Percentiles rank a stretch among this genome's conserved stretches.
Conservation (phyloP, 495 filamentous ascomycete genomes). For the Friedmanniomyces simplex region DNA sequence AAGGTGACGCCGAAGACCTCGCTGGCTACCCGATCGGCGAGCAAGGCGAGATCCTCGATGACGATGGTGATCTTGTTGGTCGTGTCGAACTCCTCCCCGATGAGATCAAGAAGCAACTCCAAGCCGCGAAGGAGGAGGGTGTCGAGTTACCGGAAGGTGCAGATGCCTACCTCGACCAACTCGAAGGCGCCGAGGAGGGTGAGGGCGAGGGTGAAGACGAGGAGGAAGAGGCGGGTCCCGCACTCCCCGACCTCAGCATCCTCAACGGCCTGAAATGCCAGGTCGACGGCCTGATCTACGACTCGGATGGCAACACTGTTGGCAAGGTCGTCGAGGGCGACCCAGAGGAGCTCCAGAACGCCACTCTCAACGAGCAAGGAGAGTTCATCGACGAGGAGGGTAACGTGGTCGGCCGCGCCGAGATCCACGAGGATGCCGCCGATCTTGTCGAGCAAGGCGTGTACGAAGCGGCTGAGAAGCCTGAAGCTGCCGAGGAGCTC, state of each 20-base stretch:
- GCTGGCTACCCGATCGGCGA: conserved; percentile 50
- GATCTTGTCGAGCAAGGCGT: conserved; percentile 33
- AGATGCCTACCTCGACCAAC: conserved; percentile 19
- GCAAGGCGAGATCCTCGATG: conserved; percentile 53
- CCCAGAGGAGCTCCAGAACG: conserved; percentile 30
- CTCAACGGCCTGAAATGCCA: conserved; percentile 32
- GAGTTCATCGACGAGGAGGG: conserved; percentile 37
- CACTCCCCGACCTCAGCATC: conserved; percentile 31
- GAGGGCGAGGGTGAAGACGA: conserved; percentile 17
- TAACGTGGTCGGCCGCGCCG: conserved; percentile 34
- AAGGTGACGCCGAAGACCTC: conserved; percentile 52
- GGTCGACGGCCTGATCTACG: conserved; percentile 31
- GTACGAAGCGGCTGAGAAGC: conserved; percentile 26
- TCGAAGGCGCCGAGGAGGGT: conserved; percentile 1
- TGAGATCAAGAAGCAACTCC: conserved; percentile 27
- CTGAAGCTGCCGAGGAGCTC: conserved; percentile 29
- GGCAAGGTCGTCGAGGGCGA: conserved; percentile 33
- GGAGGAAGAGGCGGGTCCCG: conserved; percentile 19
- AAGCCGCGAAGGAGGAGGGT: conserved; percentile 27
- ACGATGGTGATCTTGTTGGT: conserved; percentile 54
- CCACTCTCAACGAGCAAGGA: conserved; percentile 33
- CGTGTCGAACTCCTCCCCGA: conserved; percentile 44
- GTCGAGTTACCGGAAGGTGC: conserved; percentile 22
- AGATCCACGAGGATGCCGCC: conserved; percentile 32
- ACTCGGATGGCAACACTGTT: conserved; percentile 35